These are phyloP conservation scores for Rubia peregrina DNA, from an alignment of 305 asterid species.

Conservation along the genomic window DNA sequence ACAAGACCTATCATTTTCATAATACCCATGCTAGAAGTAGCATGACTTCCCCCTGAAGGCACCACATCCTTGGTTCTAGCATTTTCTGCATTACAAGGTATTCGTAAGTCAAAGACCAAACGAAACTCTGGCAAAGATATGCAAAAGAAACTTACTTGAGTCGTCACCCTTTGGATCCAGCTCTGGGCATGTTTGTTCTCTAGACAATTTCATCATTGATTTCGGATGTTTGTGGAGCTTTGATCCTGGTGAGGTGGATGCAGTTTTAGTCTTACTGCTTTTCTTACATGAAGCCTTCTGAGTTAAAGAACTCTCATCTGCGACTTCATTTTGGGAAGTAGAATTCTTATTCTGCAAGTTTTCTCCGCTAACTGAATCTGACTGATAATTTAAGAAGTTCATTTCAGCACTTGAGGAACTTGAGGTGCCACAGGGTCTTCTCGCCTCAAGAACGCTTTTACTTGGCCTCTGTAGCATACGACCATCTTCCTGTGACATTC, in stretches of 20 bases:
- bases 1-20: slow-evolving; percentile 43
- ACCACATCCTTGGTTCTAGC: slow-evolving; percentile 34
- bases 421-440: slow-evolving; percentile 21
- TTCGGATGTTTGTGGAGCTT: slow-evolving; percentile 42
- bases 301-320: slow-evolving; percentile 29
- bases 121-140: neutral
- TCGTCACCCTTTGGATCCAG: slow-evolving; percentile 35
- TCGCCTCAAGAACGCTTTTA: slow-evolving; percentile 21
- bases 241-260: slow-evolving; percentile 31
- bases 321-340: slow-evolving; percentile 25
- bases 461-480: slow-evolving; percentile 23
- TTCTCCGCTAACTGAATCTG: slow-evolving; percentile 30
- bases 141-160: slow-evolving; percentile 34
- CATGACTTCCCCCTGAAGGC: slow-evolving; percentile 38
- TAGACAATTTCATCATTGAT: slow-evolving; percentile 30
- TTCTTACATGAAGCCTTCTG: slow-evolving; percentile 34
- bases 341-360: slow-evolving; percentile 26
- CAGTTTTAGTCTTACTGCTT: slow-evolving; percentile 33
- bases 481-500: slow-evolving; percentile 24
- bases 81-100: slow-evolving; percentile 40
- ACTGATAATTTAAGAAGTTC: slow-evolving; percentile 22
- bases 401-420: slow-evolving; percentile 32
- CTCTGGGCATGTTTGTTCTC: slow-evolving; percentile 40
- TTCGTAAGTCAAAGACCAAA: slow-evolving; percentile 24
- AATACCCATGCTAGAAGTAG: slow-evolving; percentile 35